Conservation (phyloP, 2,329 filamentous ascomycete species). For the Fusarium hainanense region DNA sequence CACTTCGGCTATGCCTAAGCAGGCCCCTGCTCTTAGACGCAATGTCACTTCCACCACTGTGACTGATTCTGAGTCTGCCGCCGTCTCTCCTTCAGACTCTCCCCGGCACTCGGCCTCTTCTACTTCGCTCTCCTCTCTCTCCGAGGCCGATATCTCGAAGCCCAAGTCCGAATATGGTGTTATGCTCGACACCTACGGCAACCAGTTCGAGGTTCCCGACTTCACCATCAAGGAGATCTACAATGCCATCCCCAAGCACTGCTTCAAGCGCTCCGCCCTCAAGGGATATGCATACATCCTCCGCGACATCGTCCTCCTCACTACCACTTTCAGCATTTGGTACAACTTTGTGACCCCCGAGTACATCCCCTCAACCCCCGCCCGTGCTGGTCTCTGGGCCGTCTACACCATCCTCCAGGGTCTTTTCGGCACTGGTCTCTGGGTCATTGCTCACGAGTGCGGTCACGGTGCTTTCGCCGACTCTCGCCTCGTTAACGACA, state of each 20-base stretch:
- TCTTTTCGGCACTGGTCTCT: slow-evolving; percentile 91
- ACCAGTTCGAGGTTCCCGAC: slow-evolving; percentile 91
- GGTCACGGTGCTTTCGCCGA: slow-evolving; percentile 96
- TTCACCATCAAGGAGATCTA: slow-evolving; percentile 98
- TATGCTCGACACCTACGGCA: slow-evolving; percentile 92
- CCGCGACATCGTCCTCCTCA: slow-evolving; percentile 80
- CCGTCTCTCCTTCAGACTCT: slow-evolving; percentile 68
- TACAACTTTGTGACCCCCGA: slow-evolving; percentile 91
- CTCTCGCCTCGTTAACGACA: slow-evolving; percentile 91
- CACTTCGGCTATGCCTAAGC: slow-evolving; percentile 55
- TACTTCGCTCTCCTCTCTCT: slow-evolving; percentile 91
- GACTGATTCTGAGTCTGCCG: slow-evolving; percentile 65
- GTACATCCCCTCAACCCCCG: slow-evolving; percentile 75
- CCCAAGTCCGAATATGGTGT: slow-evolving; percentile 62
- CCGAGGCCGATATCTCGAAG: slow-evolving; percentile 66
- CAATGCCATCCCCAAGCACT: slow-evolving; percentile 97
- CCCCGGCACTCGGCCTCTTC: slow-evolving; percentile 77
- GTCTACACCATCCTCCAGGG: slow-evolving; percentile 85
- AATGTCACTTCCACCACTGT: slow-evolving; percentile 60
- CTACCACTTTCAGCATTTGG: slow-evolving; percentile 84
- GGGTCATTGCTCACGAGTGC: slow-evolving; percentile 98
- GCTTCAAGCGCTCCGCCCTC: slow-evolving; percentile 86
- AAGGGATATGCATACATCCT: slow-evolving; percentile 84
- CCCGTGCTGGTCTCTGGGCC: slow-evolving; percentile 72
- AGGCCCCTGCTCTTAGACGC: slow-evolving; percentile 60